Evolutionary conservation across 106 monocot species (phyloP).

Genomic region (Dioscorea zingiberensis): DNA sequence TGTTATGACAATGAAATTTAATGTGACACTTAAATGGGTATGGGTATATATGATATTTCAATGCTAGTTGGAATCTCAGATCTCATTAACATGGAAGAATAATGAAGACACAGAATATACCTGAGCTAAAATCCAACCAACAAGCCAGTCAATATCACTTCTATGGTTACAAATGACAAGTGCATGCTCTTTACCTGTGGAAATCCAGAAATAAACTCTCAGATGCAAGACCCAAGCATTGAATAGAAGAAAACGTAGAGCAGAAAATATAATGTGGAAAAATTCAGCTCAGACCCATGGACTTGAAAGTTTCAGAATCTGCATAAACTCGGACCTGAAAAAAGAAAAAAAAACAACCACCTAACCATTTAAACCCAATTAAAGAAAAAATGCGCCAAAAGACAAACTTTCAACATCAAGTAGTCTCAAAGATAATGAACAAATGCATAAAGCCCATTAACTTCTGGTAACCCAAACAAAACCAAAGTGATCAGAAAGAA

Average conservation of each 20-base stretch:
- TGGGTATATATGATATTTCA: too few species aligned
- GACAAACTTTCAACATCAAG: too few species aligned
- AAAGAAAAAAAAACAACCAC: neutral
- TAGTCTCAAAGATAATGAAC: too few species aligned
- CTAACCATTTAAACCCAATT: neutral
- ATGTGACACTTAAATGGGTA: too few species aligned
- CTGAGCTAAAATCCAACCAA: slow-evolving; percentile 99
- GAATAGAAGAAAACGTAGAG: too few species aligned
- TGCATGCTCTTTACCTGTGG: slow-evolving; percentile 92
- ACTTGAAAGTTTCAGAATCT: slow-evolving; percentile 69
- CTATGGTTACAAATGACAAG: slow-evolving; percentile 86
- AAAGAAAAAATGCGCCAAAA: neutral
- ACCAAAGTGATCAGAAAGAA: too few species aligned
- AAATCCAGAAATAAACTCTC: neutral
- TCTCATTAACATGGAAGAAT: neutral
- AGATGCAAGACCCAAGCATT: too few species aligned
- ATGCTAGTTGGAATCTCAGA: too few species aligned
- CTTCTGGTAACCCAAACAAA: too few species aligned
- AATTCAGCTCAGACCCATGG: slow-evolving; percentile 53
- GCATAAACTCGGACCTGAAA: slow-evolving; percentile 79
- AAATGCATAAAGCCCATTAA: too few species aligned
- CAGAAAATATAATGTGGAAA: neutral
- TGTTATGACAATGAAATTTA: too few species aligned
- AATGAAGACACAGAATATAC: slow-evolving; percentile 18
- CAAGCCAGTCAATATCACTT: slow-evolving; percentile 98